A percentile compares a stretch with the other conserved stretches of the same genome.
These are phyloP conservation scores for Sindora glabra DNA, from an alignment of 306 rosid genomes.

Conservation along the genomic window DNA sequence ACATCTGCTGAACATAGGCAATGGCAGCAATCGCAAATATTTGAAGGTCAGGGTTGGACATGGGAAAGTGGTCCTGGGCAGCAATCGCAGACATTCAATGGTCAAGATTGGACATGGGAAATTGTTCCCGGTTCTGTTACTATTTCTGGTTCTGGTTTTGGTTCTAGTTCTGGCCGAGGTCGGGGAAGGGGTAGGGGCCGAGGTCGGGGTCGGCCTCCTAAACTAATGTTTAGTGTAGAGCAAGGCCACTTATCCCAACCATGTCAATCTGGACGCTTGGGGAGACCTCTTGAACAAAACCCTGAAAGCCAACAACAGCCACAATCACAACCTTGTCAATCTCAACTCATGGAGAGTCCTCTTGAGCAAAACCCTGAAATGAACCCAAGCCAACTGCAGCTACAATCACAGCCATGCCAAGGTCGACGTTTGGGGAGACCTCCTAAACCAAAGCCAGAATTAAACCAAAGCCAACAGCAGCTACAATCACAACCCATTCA, in stretches of 20 bases:
- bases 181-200: too few relatives aligned
- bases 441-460: not conserved
- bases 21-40: not conserved
- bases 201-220: not conserved
- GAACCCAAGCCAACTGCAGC: too few relatives aligned
- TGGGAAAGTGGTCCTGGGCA: not conserved
- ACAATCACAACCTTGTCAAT: not conserved
- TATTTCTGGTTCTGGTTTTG: too few relatives aligned
- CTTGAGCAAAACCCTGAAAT: too few relatives aligned
- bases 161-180: too few relatives aligned
- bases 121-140: too few relatives aligned
- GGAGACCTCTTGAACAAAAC: constrained; percentile 1
- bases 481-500: not conserved
- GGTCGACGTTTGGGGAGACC: not conserved
- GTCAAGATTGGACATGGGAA: too few relatives aligned
- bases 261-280: not conserved
- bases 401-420: too few relatives aligned
- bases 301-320: not conserved
- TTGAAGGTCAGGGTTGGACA: not conserved
- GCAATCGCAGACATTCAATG: too few relatives aligned
- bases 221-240: not conserved
- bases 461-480: not conserved
- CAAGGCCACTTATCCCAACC: not conserved
- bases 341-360: too few relatives aligned
- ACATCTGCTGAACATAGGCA: not conserved